Base-by-base conservation (phyloP, 805 yeast genomes). In the Candida sphagnicola region DNA sequence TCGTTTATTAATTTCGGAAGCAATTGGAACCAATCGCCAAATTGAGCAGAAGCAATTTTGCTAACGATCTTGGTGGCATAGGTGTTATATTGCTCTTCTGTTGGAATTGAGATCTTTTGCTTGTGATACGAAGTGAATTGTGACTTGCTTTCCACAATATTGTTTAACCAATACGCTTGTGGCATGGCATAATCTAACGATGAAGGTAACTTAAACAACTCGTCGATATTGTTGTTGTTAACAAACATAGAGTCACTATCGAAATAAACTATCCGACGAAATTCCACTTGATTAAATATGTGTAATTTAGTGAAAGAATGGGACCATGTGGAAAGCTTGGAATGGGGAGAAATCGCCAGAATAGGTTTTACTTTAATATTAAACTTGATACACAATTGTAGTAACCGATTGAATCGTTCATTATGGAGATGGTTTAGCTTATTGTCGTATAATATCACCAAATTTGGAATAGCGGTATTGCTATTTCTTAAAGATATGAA, bases 231-330 rank as follows among this genome's bases (percentile, higher is more conserved):
- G 12, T 34, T 54, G 8, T 53, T 53, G 26, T 39, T 30, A 13
- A 52, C 44, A 11, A 78, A 47, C 46, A 67, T 55, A 2, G 80
- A 70, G 57, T 80, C 86, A 8, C 80, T 67, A 53, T 81, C 87
- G 48, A 81, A 54, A 51, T 70, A 79, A 11, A 81, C 67, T 13
- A 81, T 51, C 33, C 82, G 55, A 18, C 77, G 75, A 49, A 65
- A 81, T 25, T 74, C 67, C 0, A 61, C 55, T 47, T 67, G 66
- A 38, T 70, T 64, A 51, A 80, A 80, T 0, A 76, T 69, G 43
- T 68, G 60, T 19, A 80, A 58, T 49, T 81, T 81, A 1, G 82
- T 77, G 45, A 76, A 74, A 39, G 81, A 72, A 4, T 65, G 59
- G 4, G 59, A 43, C 83, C 84, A 80, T 28, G 62, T 49, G 5